Conservation (phyloP, 768 basidiomycete genomes). For the Lentinula aciculospora region DNA sequence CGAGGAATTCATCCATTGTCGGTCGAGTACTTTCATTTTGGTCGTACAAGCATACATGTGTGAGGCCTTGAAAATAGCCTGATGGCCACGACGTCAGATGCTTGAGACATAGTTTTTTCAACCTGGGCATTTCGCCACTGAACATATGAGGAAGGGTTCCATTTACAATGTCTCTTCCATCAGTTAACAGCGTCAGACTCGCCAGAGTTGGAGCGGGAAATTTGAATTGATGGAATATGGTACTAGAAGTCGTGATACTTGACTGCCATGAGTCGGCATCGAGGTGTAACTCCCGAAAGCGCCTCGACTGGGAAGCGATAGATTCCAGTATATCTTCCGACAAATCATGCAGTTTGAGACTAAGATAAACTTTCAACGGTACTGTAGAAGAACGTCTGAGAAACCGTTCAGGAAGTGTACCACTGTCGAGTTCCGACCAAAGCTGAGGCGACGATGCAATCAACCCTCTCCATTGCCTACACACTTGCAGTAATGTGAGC, state of each 20-base stretch:
- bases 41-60: constrained; percentile 10
- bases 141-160: constrained; percentile 8
- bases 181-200: constrained; percentile 5
- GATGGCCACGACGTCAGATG: constrained; percentile 10
- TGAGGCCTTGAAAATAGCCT: constrained; percentile 7
- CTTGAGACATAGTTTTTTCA: constrained; percentile 5
- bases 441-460: constrained; percentile 7
- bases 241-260: background rate
- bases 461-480: constrained; percentile 10
- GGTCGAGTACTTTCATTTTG: constrained; percentile 7
- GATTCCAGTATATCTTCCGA: background rate
- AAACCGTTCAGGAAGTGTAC: constrained; percentile 3
- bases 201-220: constrained; percentile 6
- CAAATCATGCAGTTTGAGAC: background rate
- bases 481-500: constrained; percentile 9
- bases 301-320: background rate
- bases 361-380: constrained; percentile 3
- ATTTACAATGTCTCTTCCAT: background rate
- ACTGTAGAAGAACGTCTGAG: constrained; percentile 6
- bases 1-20: constrained; percentile 14
- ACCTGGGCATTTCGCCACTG: constrained; percentile 4
- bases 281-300: constrained; percentile 9
- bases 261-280: background rate
- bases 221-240: constrained; percentile 1
- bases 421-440: constrained; percentile 7